Evolutionary conservation across 371 early-diverging fungal genomes (phyloP).

Genomic region (Thermomucor indicae-seudaticae): DNA sequence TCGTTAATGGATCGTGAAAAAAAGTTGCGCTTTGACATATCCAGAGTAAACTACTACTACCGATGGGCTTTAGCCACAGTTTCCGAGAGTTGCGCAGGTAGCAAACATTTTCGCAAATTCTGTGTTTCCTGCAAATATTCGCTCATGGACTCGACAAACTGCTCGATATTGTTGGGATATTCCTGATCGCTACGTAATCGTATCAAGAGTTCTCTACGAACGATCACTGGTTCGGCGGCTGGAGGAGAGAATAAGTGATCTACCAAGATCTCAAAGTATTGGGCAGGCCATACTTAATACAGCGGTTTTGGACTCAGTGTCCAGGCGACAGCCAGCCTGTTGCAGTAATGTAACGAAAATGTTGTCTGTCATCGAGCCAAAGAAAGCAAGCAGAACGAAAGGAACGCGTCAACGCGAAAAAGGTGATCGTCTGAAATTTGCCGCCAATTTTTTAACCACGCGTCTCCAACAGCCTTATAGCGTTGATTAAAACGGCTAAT

Average conservation of each 20-base stretch:
- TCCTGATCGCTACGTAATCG: slow-evolving; percentile 19
- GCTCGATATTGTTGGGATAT: slow-evolving; percentile 12
- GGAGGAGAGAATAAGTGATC: not conserved
- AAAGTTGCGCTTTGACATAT: no score
- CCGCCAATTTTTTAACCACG: not conserved
- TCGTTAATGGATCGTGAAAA: no score
- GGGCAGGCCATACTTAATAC: slow-evolving; percentile 10
- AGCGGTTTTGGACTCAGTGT: not conserved
- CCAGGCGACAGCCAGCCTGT: slow-evolving; percentile 15
- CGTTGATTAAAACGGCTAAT: no score
- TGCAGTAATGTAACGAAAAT: slow-evolving; percentile 6
- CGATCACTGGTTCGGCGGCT: slow-evolving; percentile 21
- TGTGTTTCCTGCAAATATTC: slow-evolving; percentile 16
- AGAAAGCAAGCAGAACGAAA: no score
- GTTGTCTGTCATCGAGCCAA: slow-evolving; percentile 1
- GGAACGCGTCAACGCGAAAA: not conserved
- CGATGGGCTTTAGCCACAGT: not conserved
- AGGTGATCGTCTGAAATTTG: not conserved
- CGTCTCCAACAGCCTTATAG: not conserved
- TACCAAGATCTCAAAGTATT: not conserved
- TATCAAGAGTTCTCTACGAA: slow-evolving; percentile 31
- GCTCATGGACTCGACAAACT: slow-evolving; percentile 26
- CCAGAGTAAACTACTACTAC: no score
- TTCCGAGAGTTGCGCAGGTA: slow-evolving; percentile 22
- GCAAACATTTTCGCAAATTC: slow-evolving; percentile 27